Evolutionary conservation across 1,284 basidiomycete species (phyloP), one percentile per base, ranked within the genome.

Genomic region (Melampsora occidentalis): DNA sequence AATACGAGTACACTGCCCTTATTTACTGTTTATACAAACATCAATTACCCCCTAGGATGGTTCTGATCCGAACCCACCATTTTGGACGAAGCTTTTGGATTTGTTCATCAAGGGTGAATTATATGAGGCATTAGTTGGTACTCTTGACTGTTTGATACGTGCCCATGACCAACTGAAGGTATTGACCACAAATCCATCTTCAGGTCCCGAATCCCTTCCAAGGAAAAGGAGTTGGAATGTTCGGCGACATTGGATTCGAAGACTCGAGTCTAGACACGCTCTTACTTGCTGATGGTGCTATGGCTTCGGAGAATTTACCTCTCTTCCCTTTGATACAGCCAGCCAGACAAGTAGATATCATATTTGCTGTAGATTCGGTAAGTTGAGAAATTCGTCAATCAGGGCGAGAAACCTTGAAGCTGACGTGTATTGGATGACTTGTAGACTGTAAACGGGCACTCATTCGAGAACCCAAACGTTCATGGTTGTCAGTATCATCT

Each of bases 121-220:
- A 22, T 76, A 69, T 39, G 73, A 76, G 62, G 73, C 64, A 46
- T 75, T 75, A 42, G 72, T 75, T 1, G 42, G 64, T 68, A 31
- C 12, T 28, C 20, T 46, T 46, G 12, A 46, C 42, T 16, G 14
- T 10, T 10, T 46, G 9, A 0, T 46, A 1, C 42, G 42, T 46
- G 14, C 10, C 5, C 9, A 14, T 10, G 42, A 39, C n/a, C 10
- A 42, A 42, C 20, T 20, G 6, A 16, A 48, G 16, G 42, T 51
- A 3, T 33, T 31, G 25, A 25, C n/a, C 2, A 35, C 28, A 57
- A 57, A 39, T 53, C 33, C 53, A 25, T 28, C 20, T n/a, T n/a
- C 16, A 76, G 73, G 53, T 76, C n/a, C 66, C 73, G 6, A 76
- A 76, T 57, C 66, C 73, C 7, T 76, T 76, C n/a, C 67, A 63